Conservation (phyloP, 192 early-diverging fungal genomes). For the Diversispora eburnea region DNA sequence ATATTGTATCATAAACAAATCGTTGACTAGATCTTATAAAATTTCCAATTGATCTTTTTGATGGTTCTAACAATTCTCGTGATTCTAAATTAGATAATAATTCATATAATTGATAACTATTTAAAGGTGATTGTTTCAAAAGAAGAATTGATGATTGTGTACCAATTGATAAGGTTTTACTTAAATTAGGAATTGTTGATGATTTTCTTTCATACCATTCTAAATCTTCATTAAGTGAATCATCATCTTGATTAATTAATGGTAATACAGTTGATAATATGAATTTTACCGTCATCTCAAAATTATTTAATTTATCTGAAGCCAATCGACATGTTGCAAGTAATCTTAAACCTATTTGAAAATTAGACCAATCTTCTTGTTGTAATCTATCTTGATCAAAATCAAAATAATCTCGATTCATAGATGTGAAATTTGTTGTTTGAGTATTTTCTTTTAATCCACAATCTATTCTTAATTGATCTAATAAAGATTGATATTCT, state of each 20-base stretch:
- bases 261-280: constrained; percentile 29
- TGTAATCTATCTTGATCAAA: constrained; percentile 46
- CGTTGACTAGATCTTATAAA: constrained; percentile 48
- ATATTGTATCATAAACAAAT: constrained; percentile 58
- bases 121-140: constrained; percentile 51
- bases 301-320: constrained; percentile 37
- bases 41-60: constrained; percentile 7
- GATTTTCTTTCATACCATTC: constrained; percentile 12
- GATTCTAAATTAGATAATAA: constrained; percentile 36
- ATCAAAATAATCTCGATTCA: constrained; percentile 40
- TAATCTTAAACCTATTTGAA: constrained; percentile 63
- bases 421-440: neutral
- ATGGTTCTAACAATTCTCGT: constrained; percentile 13
- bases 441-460: constrained; percentile 36
- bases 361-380: constrained; percentile 55
- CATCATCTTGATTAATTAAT: constrained; percentile 25
- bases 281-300: constrained; percentile 41
- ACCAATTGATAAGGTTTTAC: constrained; percentile 15
- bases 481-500: constrained; percentile 42
- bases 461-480: constrained; percentile 37
- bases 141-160: constrained; percentile 41
- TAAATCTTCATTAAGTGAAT: constrained; percentile 4
- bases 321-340: constrained; percentile 52
- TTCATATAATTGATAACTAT: constrained; percentile 46
- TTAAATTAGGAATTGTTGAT: neutral